Evolutionary conservation across 2,329 filamentous ascomycete genomes (phyloP).

Genomic region (Rhynchosporium graminicola): DNA sequence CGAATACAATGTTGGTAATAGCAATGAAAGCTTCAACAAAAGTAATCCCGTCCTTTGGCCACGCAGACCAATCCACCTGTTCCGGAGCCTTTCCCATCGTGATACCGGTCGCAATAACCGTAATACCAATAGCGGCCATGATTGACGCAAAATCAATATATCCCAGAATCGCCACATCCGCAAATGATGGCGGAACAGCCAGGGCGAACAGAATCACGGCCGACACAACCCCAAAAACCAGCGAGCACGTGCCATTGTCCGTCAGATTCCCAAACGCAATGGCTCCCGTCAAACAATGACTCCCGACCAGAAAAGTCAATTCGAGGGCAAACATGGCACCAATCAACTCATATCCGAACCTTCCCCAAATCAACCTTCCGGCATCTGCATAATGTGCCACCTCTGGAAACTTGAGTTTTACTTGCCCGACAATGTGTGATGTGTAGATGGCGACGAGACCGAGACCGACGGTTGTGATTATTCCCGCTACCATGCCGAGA

Average conservation of each 20-base stretch:
- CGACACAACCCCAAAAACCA: slow-evolving; percentile 55
- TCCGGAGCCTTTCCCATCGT: slow-evolving; percentile 10
- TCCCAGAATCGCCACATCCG: slow-evolving; percentile 56
- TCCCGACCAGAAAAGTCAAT: slow-evolving; percentile 62
- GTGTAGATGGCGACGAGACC: slow-evolving; percentile 46
- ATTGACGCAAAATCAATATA: slow-evolving; percentile 53
- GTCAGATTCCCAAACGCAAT: slow-evolving; percentile 61
- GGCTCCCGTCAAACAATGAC: slow-evolving; percentile 61
- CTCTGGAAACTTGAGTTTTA: slow-evolving; percentile 35
- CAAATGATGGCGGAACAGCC: slow-evolving; percentile 58
- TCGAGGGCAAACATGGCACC: slow-evolving; percentile 54
- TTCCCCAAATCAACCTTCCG: slow-evolving; percentile 54
- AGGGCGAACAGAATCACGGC: slow-evolving; percentile 52
- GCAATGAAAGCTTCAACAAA: slow-evolving; percentile 51
- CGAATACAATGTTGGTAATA: slow-evolving; percentile 61
- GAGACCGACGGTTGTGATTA: slow-evolving; percentile 31
- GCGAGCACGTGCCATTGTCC: slow-evolving; percentile 54
- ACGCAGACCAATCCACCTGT: slow-evolving; percentile 30
- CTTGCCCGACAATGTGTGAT: slow-evolving; percentile 44
- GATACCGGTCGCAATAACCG: slow-evolving; percentile 57
- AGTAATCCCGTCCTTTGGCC: slow-evolving; percentile 39
- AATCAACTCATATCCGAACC: slow-evolving; percentile 52
- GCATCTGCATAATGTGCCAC: slow-evolving; percentile 51
- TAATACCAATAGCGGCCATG: slow-evolving; percentile 52
- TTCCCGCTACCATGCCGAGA: slow-evolving; percentile 35